Evolutionary conservation across 805 yeast species (phyloP), one percentile per base, ranked within the genome.

Genomic region (Saccharomycopsis microspora): DNA sequence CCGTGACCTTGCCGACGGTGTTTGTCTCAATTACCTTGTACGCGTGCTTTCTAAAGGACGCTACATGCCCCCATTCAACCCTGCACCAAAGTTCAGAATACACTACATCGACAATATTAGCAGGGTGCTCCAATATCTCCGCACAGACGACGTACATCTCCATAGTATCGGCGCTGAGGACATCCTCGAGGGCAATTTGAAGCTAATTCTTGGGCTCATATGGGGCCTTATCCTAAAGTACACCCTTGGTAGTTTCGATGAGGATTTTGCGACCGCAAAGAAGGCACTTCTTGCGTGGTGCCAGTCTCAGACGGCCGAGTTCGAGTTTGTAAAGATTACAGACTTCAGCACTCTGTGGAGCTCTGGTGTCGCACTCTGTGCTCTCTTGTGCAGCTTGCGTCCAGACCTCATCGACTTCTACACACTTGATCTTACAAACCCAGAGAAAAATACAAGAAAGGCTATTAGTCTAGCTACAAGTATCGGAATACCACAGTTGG

Each of bases 31-130:
- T 37, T 55, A 62, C 34, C 56, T 74, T 31, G 55, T 71, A 43
- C 66, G 68, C 51, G 54, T 57, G 37, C 56, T 74, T 35, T 51
- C 54, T 39, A 57, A 58, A 19, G 52, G 55, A 37, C 32, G 32
- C 6, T 48, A 50, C 31, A 36, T 9, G 9, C 30, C n/a, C 6
- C 11, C 30, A 5, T 48, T 50, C 37, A 43, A 34, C 8, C 27
- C 19, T 7, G 61, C 61, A 9, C 79, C 79, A 3, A 60, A 55
- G 9, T 63, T 69, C 46, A 61, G 64, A 43, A 55, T 74, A 30
- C 78, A 75, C 49, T 68, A 67, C 54, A 51, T 71, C 49, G 79
- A 75, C 50, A 74, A 75, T 56, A 54, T 74, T 43, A 64, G 64
- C 47, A 70, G 65, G 49, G 60, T 65, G 39, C 60, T 75, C 44